Evolutionary conservation across 352 stramenopile genomes (phyloP).

Genomic region (Globisporangium cylindrosporum): DNA sequence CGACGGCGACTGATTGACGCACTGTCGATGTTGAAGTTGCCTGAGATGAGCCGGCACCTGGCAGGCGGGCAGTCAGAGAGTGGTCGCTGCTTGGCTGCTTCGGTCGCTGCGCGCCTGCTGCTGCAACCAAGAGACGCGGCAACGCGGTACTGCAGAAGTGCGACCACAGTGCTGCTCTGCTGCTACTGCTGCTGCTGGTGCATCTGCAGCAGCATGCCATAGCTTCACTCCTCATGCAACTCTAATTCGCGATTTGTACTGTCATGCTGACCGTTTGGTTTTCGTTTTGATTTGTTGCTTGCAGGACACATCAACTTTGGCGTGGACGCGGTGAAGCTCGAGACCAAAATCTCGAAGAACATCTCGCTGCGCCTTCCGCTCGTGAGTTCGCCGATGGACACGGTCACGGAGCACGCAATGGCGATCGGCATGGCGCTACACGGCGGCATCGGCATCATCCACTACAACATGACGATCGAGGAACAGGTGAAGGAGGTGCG

Average conservation of each 20-base stretch:
- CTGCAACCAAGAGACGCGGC: constrained; percentile 1
- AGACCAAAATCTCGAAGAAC: constrained; percentile 92
- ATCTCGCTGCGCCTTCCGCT: constrained; percentile 96
- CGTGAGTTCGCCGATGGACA: constrained; percentile 99
- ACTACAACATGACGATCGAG: constrained; percentile 99
- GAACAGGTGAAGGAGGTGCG: constrained; percentile 95
- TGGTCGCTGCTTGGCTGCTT: background rate
- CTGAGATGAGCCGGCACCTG: constrained; percentile 7
- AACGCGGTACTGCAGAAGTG: background rate
- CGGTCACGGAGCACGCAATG: constrained; percentile 99
- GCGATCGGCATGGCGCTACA: constrained; percentile 99
- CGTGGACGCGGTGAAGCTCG: constrained; percentile 93
- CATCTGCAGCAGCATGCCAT: background rate
- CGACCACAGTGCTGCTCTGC: background rate
- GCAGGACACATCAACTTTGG: constrained; percentile 93
- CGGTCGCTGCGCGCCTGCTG: background rate
- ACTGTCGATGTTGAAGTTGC: constrained; percentile 21
- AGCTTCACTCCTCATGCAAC: background rate
- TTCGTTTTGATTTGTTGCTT: background rate
- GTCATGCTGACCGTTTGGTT: constrained; percentile 5
- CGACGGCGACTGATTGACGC: background rate
- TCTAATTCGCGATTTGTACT: background rate
- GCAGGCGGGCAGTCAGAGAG: background rate
- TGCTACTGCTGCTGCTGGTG: constrained; percentile 3
- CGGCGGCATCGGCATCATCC: constrained; percentile 99